A percentile compares a stretch with the other conserved stretches of the same genome.
Conservation (phyloP, 257 asterid species). For the Fraxinus cuspidata region DNA sequence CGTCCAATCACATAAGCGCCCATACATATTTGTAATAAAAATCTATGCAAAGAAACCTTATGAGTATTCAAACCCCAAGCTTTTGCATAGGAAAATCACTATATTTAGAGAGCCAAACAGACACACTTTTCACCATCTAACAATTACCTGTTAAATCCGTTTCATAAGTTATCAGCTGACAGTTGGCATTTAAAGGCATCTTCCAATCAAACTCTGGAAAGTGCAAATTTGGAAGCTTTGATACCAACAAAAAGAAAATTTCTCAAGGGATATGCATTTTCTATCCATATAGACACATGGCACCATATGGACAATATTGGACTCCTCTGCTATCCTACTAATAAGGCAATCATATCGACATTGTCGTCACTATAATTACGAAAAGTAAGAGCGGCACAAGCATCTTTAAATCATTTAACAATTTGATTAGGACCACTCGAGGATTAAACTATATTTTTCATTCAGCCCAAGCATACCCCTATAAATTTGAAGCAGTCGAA, state of each 20-base stretch:
- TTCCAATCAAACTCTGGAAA: constrained; percentile 17
- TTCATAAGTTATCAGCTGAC: neutral
- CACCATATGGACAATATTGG: constrained; percentile 10
- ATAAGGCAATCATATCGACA: neutral
- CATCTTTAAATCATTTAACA: constrained; percentile 32
- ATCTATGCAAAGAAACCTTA: neutral
- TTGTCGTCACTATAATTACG: constrained; percentile 26
- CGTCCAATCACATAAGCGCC: neutral
- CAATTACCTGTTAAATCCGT: neutral
- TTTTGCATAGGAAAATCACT: neutral
- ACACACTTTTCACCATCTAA: neutral
- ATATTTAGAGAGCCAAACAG: neutral
- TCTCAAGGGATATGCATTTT: constrained; percentile 18
- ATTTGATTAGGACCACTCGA: constrained; percentile 26
- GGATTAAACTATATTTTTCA: constrained; percentile 1
- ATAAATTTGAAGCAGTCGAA: constrained; percentile 25
- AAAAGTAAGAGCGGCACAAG: constrained; percentile 48
- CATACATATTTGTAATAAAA: neutral
- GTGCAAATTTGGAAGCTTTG: constrained; percentile 19
- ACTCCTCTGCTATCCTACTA: neutral
- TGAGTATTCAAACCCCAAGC: neutral
- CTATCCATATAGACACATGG: constrained; percentile 14
- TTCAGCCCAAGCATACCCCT: constrained; percentile 20
- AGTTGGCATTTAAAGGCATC: constrained; percentile 9
- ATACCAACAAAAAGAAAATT: constrained; percentile 27